phyloP scores from a whole-genome alignment of 2,329 filamentous ascomycete genomes.

The Alternaria tenuissima region DNA sequence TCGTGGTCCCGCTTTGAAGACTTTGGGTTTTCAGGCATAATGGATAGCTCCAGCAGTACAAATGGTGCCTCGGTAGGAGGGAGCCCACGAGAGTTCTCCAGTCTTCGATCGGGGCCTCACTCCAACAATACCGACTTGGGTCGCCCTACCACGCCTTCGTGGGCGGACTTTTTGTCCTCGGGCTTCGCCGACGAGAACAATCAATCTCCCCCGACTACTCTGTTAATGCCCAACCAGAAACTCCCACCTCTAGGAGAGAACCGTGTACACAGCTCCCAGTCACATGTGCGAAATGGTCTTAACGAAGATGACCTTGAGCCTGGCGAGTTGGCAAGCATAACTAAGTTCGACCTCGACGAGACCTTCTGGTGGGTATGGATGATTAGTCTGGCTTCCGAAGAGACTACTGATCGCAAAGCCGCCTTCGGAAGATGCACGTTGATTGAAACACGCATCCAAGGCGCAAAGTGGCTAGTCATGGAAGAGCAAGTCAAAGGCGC shows the following conservation, averaged over 20 bases:
- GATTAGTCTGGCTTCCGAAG: constrained; percentile 90
- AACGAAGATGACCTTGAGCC: constrained; percentile 79
- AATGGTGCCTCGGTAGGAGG: constrained; percentile 37
- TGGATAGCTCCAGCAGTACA: constrained; percentile 68
- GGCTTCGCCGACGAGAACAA: constrained; percentile 83
- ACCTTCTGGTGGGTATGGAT: constrained; percentile 99
- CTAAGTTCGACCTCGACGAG: constrained; percentile 84
- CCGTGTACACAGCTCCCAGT: constrained; percentile 86
- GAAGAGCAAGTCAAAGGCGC: constrained; percentile 97
- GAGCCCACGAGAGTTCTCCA: constrained; percentile 75
- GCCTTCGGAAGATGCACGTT: constrained; percentile 94
- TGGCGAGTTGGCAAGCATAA: constrained; percentile 93
- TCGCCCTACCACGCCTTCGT: constrained; percentile 93
- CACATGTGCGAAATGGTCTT: constrained; percentile 70
- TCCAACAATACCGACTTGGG: constrained; percentile 73
- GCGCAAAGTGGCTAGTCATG: constrained; percentile 89
- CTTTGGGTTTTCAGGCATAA: constrained; percentile 81
- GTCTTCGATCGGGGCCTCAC: constrained; percentile 70
- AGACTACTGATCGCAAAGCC: constrained; percentile 83
- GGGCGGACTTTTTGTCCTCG: constrained; percentile 96
- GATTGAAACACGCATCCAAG: constrained; percentile 83
- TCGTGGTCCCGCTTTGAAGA: constrained; percentile 98
- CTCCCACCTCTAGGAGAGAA: constrained; percentile 80
- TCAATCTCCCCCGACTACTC: constrained; percentile 68
- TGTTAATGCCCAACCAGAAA: constrained; percentile 91